Base-by-base conservation (phyloP, 2,329 filamentous ascomycete genomes). In the Geosmithia morbida region DNA sequence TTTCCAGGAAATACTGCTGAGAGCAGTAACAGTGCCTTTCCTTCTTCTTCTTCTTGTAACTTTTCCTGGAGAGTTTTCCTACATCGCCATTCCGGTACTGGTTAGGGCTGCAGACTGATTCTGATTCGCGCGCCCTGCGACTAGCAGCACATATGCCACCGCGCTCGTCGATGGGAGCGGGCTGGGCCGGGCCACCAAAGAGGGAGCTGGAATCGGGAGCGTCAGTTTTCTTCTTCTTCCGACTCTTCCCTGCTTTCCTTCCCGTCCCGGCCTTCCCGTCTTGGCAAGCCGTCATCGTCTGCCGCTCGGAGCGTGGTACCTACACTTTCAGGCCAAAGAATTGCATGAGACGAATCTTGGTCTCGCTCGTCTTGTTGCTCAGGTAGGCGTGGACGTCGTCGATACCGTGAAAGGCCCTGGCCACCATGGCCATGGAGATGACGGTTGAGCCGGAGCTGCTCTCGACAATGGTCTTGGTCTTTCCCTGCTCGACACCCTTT, bases 381-480 rank as follows among this genome's bases (percentile, higher is more conserved):
- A 66, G 33, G 64, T 57, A 54, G 69, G 71, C 20, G 65, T 47
- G 48, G 7, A 55, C 53, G 56, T 55, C 59, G 48, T 58, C 61
- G 59, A 51, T 66, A 60, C 61, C 61, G 49, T 30, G 52, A 18
- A 52, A 47, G 10, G 50, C 51, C 2, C 51, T 46, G 2, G 51
- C 41, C 2, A 54, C 43, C 2, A 55, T 50, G 5, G 47, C 50
- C 69, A 81, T 71, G 1, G 77, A 80, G 30, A 80, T 67, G 5
- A 79, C 75, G 0, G 77, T 81, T 1, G 75, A 80, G 0, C 77
- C 77, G 1, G 76, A 80, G 56, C 74, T 79, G 49, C 75, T 75
- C 53, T 81, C 77, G 45, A 80, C 68, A 17, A 81, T 68, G 0
- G 43, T 70, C 70, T 44, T 72, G 62, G 2, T 71, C 74, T 47